A percentile compares a stretch with the other conserved stretches of the same genome.
phyloP scores from a whole-genome alignment of 148 eudicot species.

The Chenopodium quinoa region DNA sequence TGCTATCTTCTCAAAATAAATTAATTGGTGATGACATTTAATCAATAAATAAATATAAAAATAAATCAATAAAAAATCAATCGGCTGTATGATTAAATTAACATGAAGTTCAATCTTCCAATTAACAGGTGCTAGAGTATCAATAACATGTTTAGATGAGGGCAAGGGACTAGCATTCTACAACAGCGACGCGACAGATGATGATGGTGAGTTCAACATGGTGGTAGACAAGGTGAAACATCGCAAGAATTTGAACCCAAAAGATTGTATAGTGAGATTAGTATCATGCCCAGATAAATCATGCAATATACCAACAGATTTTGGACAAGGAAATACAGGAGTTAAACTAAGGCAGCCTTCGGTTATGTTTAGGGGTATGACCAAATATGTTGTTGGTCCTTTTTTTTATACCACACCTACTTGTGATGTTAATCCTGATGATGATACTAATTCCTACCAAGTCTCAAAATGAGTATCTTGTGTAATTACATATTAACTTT shows the following conservation, averaged over 20 bases:
- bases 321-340: constrained; percentile 54
- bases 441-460: background rate
- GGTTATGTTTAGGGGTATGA: constrained; percentile 44
- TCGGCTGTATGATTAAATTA: background rate
- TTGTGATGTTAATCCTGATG: constrained; percentile 57
- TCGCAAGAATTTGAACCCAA: constrained; percentile 47
- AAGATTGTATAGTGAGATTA: constrained; percentile 56
- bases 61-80: too few species aligned
- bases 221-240: constrained; percentile 31
- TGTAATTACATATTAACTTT: background rate
- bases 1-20: too few species aligned
- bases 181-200: constrained; percentile 65
- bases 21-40: too few species aligned
- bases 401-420: constrained; percentile 75
- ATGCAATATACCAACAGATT: constrained; percentile 62
- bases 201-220: constrained; percentile 52
- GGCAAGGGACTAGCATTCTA: constrained; percentile 46
- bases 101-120: background rate
- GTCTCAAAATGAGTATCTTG: background rate
- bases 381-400: constrained; percentile 51
- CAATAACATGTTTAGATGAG: constrained; percentile 66
- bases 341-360: constrained; percentile 54
- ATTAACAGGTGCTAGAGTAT: constrained; percentile 54
- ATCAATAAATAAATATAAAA: too few species aligned
- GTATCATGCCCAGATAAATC: constrained; percentile 61